Evolutionary conservation across 75 land plant species (phyloP).

Genomic region (Cryptomeria japonica): DNA sequence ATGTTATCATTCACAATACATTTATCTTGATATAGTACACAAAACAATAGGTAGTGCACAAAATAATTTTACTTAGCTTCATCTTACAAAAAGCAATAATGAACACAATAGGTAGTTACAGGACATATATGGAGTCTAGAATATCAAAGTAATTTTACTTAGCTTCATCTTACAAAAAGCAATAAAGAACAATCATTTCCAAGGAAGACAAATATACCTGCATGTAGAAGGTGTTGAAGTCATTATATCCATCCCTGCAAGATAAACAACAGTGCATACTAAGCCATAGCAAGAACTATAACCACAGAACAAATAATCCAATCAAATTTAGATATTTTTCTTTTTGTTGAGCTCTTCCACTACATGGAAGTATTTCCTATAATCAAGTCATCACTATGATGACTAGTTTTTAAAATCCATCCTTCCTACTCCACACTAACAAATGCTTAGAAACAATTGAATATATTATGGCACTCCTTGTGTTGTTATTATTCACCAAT

Average conservation of each 20-base stretch:
- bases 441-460: too few species aligned
- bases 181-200: background rate
- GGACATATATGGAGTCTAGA: background rate
- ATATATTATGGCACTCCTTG: too few species aligned
- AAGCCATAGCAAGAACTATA: background rate
- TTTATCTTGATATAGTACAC: background rate
- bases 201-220: conserved; percentile 52
- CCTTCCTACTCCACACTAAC: too few species aligned
- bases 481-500: too few species aligned
- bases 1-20: background rate
- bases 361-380: too few species aligned
- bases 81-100: background rate
- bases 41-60: background rate
- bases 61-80: background rate
- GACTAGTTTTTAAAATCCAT: too few species aligned
- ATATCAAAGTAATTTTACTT: too few species aligned
- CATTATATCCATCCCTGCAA: conserved; percentile 93
- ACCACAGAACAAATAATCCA: background rate
- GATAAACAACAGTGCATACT: background rate
- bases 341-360: too few species aligned
- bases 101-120: background rate
- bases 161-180: background rate
- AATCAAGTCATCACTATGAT: too few species aligned
- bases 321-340: too few species aligned
- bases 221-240: conserved; percentile 97